Conservation (phyloP, 2,329 filamentous ascomycete genomes). For the Phoma sp. region DNA sequence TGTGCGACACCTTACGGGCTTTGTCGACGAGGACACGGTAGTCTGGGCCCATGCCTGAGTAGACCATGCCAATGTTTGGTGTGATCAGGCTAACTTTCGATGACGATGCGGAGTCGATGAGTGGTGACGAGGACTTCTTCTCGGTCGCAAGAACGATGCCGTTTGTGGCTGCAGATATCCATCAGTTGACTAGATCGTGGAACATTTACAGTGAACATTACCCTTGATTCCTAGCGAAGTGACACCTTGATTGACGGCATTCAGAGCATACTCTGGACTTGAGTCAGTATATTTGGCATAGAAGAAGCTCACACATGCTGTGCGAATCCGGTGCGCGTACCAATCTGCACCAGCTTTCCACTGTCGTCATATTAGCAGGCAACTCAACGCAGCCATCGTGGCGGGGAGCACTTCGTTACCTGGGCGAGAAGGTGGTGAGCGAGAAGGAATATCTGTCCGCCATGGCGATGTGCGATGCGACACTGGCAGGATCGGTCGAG, state of each 20-base stretch:
- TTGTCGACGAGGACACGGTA: slow-evolving; percentile 98
- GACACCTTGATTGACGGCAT: slow-evolving; percentile 98
- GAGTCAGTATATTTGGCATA: slow-evolving; percentile 18
- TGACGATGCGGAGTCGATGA: slow-evolving; percentile 92
- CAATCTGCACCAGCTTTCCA: slow-evolving; percentile 99
- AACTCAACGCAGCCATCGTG: slow-evolving; percentile 27
- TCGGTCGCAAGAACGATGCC: slow-evolving; percentile 98
- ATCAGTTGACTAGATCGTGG: slow-evolving; percentile 7
- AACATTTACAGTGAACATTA: slow-evolving; percentile 48
- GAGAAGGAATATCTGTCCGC: slow-evolving; percentile 99
- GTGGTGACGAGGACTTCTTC: slow-evolving; percentile 98
- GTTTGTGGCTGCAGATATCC: slow-evolving; percentile 77
- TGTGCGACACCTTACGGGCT: slow-evolving; percentile 97
- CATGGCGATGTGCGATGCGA: slow-evolving; percentile 61
- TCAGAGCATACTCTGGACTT: slow-evolving; percentile 89
- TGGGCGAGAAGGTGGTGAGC: slow-evolving; percentile 98
- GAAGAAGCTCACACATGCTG: slow-evolving; percentile 15
- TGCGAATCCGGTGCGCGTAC: slow-evolving; percentile 54
- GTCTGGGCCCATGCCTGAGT: slow-evolving; percentile 98
- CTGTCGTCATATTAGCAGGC: slow-evolving; percentile 63
- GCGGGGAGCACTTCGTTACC: slow-evolving; percentile 63
- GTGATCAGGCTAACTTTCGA: slow-evolving; percentile 98
- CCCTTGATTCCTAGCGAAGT: slow-evolving; percentile 99
- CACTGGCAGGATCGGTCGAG: slow-evolving; percentile 1
- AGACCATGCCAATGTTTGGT: slow-evolving; percentile 99